A percentile compares a stretch with the other conserved stretches of the same genome.
Evolutionary conservation across 139 green algal species (phyloP).

Genomic region (Gonium pectorale): DNA sequence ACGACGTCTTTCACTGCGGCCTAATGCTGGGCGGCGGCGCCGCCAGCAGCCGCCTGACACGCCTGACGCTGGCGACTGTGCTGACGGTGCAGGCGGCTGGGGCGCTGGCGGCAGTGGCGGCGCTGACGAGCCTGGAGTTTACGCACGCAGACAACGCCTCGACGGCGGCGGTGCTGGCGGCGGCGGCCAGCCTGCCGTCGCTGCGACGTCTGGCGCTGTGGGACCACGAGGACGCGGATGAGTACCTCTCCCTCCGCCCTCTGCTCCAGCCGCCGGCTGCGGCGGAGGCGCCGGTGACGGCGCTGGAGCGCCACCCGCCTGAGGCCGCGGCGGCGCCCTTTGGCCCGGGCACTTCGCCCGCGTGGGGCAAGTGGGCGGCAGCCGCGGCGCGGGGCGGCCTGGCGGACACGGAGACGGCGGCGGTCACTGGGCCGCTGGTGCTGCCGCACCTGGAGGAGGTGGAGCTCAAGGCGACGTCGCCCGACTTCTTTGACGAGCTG

Average conservation of each 20-base stretch:
- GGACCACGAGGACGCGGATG: constrained; percentile 44
- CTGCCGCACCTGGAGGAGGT: background rate
- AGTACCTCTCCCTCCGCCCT: background rate
- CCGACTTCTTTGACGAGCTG: constrained; percentile 22
- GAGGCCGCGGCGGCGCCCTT: too few relatives aligned
- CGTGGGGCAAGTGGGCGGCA: too few relatives aligned
- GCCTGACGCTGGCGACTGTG: background rate
- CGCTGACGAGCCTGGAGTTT: constrained; percentile 20
- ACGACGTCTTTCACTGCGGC: constrained; percentile 30
- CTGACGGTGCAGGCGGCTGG: constrained; percentile 2
- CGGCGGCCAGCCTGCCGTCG: background rate
- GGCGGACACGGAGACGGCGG: background rate
- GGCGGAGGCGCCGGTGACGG: background rate
- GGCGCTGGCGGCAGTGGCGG: background rate
- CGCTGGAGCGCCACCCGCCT: too few relatives aligned
- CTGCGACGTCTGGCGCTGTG: constrained; percentile 25
- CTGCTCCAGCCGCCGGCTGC: background rate
- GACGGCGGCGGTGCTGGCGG: constrained; percentile 7
- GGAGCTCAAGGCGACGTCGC: constrained; percentile 19
- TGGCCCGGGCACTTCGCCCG: too few relatives aligned
- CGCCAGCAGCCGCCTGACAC: background rate
- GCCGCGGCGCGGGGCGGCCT: too few relatives aligned
- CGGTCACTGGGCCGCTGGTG: background rate
- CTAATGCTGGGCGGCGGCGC: constrained; percentile 6
- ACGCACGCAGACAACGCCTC: constrained; percentile 17